Percentiles rank a stretch among this genome's conserved stretches.
Conservation (phyloP, 768 basidiomycete genomes). For the Cystobasidium ongulense region DNA sequence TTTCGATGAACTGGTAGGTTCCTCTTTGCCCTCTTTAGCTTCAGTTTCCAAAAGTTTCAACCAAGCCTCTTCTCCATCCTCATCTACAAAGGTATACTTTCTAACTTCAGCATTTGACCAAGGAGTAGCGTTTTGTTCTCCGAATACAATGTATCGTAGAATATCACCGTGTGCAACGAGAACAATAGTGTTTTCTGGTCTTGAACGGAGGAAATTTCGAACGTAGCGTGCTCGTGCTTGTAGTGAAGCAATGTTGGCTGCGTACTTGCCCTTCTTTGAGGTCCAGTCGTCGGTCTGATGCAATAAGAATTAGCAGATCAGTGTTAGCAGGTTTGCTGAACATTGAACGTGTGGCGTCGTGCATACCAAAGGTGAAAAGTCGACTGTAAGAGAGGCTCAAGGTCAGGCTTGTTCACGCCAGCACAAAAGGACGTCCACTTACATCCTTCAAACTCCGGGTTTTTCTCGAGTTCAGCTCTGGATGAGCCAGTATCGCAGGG, state of each 20-base stretch:
- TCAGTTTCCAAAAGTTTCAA: slow-evolving; percentile 37
- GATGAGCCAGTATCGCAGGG: slow-evolving; percentile 38
- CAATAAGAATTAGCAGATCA: background rate
- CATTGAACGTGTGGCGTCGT: background rate
- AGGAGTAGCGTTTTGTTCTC: slow-evolving; percentile 28
- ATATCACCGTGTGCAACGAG: slow-evolving; percentile 46
- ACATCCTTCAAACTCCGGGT: slow-evolving; percentile 38
- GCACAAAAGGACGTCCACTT: background rate
- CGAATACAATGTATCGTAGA: slow-evolving; percentile 40
- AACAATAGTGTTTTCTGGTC: slow-evolving; percentile 44
- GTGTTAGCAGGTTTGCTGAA: background rate
- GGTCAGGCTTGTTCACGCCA: background rate
- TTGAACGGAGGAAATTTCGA: slow-evolving; percentile 42
- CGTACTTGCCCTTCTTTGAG: slow-evolving; percentile 42
- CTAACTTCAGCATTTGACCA: slow-evolving; percentile 45
- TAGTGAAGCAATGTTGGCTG: background rate
- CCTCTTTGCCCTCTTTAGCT: slow-evolving; percentile 36
- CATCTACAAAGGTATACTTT: slow-evolving; percentile 40
- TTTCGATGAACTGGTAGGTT: slow-evolving; percentile 33
- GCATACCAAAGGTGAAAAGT: slow-evolving; percentile 13
- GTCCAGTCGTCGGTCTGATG: slow-evolving; percentile 40
- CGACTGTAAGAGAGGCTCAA: background rate
- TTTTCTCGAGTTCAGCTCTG: slow-evolving; percentile 31
- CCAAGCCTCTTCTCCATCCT: slow-evolving; percentile 40
- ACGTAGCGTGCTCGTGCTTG: slow-evolving; percentile 36